Evolutionary conservation across 78 protist genomes (phyloP), one percentile per base, ranked within the genome.

Genomic region (Chrysochromulina tobinii): DNA sequence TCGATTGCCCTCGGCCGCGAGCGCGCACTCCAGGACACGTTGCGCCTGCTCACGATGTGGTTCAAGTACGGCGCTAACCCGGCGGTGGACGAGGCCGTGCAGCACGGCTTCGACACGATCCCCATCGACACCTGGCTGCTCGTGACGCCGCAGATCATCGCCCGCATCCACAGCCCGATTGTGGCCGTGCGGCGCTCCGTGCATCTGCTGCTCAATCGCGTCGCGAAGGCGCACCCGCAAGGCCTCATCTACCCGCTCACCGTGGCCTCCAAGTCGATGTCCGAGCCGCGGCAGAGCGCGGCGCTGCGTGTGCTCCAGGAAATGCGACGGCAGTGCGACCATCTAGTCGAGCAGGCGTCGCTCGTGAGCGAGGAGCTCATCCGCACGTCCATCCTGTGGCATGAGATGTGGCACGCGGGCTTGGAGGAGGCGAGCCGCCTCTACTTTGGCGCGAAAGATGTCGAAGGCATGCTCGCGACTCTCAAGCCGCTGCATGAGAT

Each of bases 341-440:
- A 21, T 25, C 90, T 96, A 15, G 96, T 97, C 4, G 97, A 96
- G 66, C 97, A 97, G 94, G 98, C 99, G 51, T 38, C 69, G 72
- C 86, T 99, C 53, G 99, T 98, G 17, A 17, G 89, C 57, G 66
- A 86, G 72, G 99, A 99, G 93, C 94, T 99, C 81, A 98, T 99
- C 67, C 96, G 99, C 51, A 97, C 96, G 14, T 98, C 99, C 77
- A 98, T 98, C 91, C 88, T 99, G 25, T 98, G 99, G 99, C 96
- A 94, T 79, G 99, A 99, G 91, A 91, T 50, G 87, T 99, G 99
- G 99, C 96, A 96, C 90, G 99, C 98, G 93, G 99, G 98, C 25
- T 58, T 99, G 14, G 99, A 99, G 89, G 99, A 98, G 90, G 99
- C 99, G 3, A 88, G 96, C 12, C 89, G 98, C 27, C 95, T 92